Percentiles rank a stretch among this genome's conserved stretches.
Evolutionary conservation across 345 rosid genomes (phyloP).

Genomic region (Gossypium arboreum): DNA sequence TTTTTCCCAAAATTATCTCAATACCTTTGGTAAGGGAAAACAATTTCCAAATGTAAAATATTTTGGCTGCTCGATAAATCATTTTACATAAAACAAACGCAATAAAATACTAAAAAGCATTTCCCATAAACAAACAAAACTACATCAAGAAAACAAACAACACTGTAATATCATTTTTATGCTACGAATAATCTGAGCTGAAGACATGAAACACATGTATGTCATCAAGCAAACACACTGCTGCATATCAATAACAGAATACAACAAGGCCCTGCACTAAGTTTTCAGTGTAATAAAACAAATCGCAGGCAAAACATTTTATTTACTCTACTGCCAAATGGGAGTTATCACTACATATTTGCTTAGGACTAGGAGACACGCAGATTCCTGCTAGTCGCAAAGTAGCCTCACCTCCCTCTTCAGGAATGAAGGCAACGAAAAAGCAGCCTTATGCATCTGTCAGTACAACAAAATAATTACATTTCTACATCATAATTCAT

Average conservation of each 20-base stretch:
- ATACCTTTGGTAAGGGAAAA: too few species aligned
- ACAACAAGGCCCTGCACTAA: neutral
- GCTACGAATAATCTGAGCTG: neutral
- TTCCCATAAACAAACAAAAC: neutral
- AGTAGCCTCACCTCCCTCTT: slow-evolving; percentile 67
- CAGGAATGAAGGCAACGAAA: slow-evolving; percentile 77
- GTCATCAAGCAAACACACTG: neutral
- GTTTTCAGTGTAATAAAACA: neutral
- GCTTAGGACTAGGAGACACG: slow-evolving; percentile 5
- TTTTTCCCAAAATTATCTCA: neutral
- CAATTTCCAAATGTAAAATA: too few species aligned
- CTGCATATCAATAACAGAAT: neutral
- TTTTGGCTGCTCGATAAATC: too few species aligned
- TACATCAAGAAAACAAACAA: too few species aligned
- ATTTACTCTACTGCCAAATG: neutral
- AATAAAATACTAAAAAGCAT: too few species aligned
- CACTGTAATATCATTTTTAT: too few species aligned
- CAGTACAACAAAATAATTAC: slow-evolving; percentile 12
- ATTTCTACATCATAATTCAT: neutral
- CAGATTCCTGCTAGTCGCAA: neutral
- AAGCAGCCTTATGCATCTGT: slow-evolving; percentile 90
- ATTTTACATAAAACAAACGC: too few species aligned
- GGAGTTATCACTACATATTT: neutral
- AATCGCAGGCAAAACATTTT: neutral
- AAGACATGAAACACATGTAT: neutral